Evolutionary conservation across 345 rosid genomes (phyloP).

Genomic region (Populus tremula): DNA sequence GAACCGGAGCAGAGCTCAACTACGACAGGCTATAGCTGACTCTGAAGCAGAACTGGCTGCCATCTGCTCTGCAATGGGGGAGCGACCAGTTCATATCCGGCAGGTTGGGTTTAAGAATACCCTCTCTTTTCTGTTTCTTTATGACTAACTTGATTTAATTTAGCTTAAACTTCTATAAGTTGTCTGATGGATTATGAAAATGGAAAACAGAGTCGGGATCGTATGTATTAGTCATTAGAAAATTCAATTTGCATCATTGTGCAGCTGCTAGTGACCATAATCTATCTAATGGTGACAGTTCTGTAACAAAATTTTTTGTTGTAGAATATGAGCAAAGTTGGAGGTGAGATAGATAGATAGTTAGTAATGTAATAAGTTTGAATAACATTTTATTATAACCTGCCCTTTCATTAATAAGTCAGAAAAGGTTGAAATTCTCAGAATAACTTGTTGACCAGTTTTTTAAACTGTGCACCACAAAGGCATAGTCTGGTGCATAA

Average conservation of each 20-base stretch:
- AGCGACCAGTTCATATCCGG: conserved; percentile 81
- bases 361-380: background rate
- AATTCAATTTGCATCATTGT: background rate
- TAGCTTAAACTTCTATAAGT: background rate
- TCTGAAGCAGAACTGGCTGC: conserved; percentile 89
- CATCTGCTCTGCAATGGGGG: conserved; percentile 86
- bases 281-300: background rate
- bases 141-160: background rate
- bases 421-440: background rate
- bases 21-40: conserved; percentile 81
- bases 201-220: background rate
- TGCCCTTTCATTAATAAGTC: background rate
- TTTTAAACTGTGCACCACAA: background rate
- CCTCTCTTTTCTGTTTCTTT: background rate
- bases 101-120: conserved; percentile 47
- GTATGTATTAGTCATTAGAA: background rate
- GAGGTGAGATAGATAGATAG: background rate
- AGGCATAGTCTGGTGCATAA: background rate
- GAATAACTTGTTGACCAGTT: background rate
- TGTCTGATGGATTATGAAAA: background rate
- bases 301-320: background rate
- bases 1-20: conserved; percentile 74
- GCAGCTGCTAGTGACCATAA: background rate
- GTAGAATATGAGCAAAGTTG: background rate
- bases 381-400: background rate